These are phyloP conservation scores for Brettanomyces nanus DNA, from an alignment of 805 yeast genomes.

Conservation along the genomic window DNA sequence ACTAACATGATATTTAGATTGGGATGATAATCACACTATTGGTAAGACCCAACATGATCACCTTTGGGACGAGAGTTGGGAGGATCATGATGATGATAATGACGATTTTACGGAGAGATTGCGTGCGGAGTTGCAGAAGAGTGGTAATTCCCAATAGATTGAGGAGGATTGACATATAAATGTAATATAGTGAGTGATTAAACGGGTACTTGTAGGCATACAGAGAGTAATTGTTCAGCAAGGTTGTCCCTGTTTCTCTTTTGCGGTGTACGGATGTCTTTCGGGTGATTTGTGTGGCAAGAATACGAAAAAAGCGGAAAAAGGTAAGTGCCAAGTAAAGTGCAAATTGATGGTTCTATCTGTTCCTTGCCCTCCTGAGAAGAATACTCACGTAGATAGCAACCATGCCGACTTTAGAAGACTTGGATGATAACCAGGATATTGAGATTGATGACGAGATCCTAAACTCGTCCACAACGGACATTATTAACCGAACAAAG, in stretches of 20 bases:
- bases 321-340: no score
- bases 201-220: no score
- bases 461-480: slow-evolving; percentile 66
- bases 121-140: slow-evolving; percentile 14
- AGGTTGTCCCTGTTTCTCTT: not conserved
- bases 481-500: slow-evolving; percentile 77
- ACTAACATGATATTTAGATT: slow-evolving; percentile 30
- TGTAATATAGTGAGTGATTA: not conserved
- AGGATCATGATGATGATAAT: slow-evolving; percentile 77
- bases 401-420: slow-evolving; percentile 80
- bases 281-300: no score
- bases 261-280: slow-evolving; percentile 1
- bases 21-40: slow-evolving; percentile 56
- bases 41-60: slow-evolving; percentile 45
- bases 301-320: no score
- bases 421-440: slow-evolving; percentile 50
- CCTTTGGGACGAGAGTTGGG: slow-evolving; percentile 98
- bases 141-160: not conserved
- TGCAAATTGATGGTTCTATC: no score
- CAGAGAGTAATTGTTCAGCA: no score
- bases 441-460: slow-evolving; percentile 78
- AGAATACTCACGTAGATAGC: no score
- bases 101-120: slow-evolving; percentile 78
- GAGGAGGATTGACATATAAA: not conserved
- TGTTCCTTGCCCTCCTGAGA: no score